Conservation (phyloP, 2,329 filamentous ascomycete species). For the Lecanosticta acicola region DNA sequence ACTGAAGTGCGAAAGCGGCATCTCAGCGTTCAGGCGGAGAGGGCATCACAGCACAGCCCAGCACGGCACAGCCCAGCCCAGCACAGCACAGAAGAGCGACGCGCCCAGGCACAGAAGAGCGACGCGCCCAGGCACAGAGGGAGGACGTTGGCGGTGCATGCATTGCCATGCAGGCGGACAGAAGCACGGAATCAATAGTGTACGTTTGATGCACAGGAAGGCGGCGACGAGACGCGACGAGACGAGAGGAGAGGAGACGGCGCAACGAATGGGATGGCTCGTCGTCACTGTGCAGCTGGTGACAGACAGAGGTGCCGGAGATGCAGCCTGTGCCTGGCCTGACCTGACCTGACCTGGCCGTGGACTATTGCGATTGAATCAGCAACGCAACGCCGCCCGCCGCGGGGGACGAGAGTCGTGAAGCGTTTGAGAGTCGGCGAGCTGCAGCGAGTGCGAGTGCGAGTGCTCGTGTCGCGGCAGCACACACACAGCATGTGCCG, state of each 20-base stretch:
- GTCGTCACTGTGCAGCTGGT: slow-evolving; percentile 2
- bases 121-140: background rate
- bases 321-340: background rate
- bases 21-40: background rate
- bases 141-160: background rate
- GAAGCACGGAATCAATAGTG: background rate
- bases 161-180: background rate
- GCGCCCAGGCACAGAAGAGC: background rate
- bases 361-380: slow-evolving; percentile 8
- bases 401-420: background rate
- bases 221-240: background rate
- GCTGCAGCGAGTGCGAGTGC: background rate
- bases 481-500: too few relatives aligned
- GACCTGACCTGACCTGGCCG: too few relatives aligned
- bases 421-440: background rate
- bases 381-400: background rate
- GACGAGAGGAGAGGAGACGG: background rate
- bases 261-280: slow-evolving; percentile 1
- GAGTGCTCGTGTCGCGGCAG: too few relatives aligned
- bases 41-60: background rate
- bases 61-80: background rate
- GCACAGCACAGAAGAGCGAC: background rate
- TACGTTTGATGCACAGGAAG: too few relatives aligned
- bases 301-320: slow-evolving; percentile 2
- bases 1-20: slow-evolving; percentile 3